Percentiles rank a stretch among this genome's conserved stretches.
These are phyloP conservation scores for Auricularia sp. DNA, from an alignment of 768 basidiomycete genomes.

Conservation along the genomic window DNA sequence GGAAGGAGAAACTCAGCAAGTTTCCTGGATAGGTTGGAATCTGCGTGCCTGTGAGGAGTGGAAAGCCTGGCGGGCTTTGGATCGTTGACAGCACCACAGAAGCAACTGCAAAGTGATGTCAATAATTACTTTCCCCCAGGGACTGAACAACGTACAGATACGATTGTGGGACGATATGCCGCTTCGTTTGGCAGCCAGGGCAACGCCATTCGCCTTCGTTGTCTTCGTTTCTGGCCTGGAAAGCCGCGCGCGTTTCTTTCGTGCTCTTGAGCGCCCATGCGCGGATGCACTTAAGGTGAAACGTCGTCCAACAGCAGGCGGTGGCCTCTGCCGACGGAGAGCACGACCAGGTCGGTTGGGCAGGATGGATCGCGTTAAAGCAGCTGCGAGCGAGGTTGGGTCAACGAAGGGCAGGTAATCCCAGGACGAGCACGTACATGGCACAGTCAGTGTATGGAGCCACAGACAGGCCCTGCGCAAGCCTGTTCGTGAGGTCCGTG, in stretches of 20 bases:
- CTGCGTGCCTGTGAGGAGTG: constrained; percentile 45
- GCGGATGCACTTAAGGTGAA: constrained; percentile 82
- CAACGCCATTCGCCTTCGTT: constrained; percentile 80
- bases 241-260: constrained; percentile 62
- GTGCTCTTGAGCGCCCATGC: constrained; percentile 82
- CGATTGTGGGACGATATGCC: constrained; percentile 51
- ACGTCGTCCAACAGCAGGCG: constrained; percentile 75
- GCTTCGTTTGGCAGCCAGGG: constrained; percentile 80
- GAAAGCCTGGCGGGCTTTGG: constrained; percentile 61
- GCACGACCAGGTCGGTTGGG: constrained; percentile 82
- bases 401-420: not conserved
- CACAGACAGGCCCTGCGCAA: constrained; percentile 53
- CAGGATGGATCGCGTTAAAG: constrained; percentile 67
- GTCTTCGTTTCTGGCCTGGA: constrained; percentile 46
- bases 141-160: constrained; percentile 38
- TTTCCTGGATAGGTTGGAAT: constrained; percentile 44
- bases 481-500: constrained; percentile 68
- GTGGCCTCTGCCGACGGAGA: constrained; percentile 47
- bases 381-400: constrained; percentile 29
- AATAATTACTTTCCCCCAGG: no score
- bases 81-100: constrained; percentile 65
- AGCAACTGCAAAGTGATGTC: constrained; percentile 28
- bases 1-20: not conserved
- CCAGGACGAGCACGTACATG: constrained; percentile 25
- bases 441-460: constrained; percentile 70